Base-by-base conservation (phyloP, 2,329 filamentous ascomycete genomes). In the Aspergillus quadricinctus region DNA sequence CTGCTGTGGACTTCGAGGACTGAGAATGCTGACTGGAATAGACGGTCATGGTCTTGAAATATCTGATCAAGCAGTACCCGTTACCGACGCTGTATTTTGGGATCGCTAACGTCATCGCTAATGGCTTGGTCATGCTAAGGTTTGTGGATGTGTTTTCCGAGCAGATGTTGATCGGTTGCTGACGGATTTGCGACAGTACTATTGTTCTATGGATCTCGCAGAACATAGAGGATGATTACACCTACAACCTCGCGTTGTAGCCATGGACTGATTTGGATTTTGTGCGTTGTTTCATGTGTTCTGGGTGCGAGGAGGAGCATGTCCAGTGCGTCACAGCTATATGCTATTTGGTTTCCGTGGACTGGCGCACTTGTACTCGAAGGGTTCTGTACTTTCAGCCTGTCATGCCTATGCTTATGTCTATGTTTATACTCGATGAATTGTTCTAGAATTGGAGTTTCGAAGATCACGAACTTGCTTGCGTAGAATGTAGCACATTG, bases 221-320 rank as follows among this genome's bases (percentile, higher is more conserved):
- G 77, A 88, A 88, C 66, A 87, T 88, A 75, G 86, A 88, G 70
- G 86, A 88, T 64, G 86, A 88, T 66, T 88, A 88, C 70, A 87
- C 85, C 29, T 88, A 88, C 72, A 88, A 84, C 65, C 74, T 88
- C 59, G 83, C 85, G 50, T 78, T 88, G 61, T 88, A 65, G 31
- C 29, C 11, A 29, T 25, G 28, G 21, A 17, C 31, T 37, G 14
- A 1, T 37, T 37, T 37, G 23, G 45, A 45, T 52, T 35, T 23
- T 41, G 11, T 37, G 31, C 31, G 37, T 6, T 27, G 21, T n/a
- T 49, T 23, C n/a, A 11, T 40, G 5, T 37, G 14, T 17, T 28
- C 29, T 23, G 17, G n/a, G 21, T 23, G 19, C 19, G 10, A 17
- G n/a, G 21, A 6, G 29, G 9, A 4, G 21, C n/a, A 10, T 45